Conservation (phyloP, 345 rosid species). For the Eucalyptus cloeziana region DNA sequence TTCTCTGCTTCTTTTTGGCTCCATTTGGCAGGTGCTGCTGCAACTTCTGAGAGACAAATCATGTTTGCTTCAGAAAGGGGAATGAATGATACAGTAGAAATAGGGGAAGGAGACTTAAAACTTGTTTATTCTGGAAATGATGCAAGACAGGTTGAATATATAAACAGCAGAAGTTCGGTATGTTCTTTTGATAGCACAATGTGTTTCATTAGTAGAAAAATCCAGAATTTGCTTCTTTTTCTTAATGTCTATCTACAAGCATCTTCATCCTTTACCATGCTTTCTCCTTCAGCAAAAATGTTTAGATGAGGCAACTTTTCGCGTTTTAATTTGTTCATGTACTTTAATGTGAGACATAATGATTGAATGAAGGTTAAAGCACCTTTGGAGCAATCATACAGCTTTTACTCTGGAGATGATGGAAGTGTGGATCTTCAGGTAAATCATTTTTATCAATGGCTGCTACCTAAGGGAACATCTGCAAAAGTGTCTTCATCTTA, state of each 20-base stretch:
- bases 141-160: neutral
- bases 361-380: slow-evolving; percentile 44
- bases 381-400: slow-evolving; percentile 51
- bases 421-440: slow-evolving; percentile 23
- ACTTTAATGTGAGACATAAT: neutral
- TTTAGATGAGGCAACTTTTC: neutral
- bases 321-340: neutral
- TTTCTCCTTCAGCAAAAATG: neutral
- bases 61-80: neutral
- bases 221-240: neutral
- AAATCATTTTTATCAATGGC: neutral
- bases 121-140: neutral
- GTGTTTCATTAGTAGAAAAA: neutral
- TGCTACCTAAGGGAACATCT: neutral
- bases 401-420: slow-evolving; percentile 56
- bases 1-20: neutral
- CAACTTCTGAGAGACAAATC: neutral
- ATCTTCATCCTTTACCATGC: neutral
- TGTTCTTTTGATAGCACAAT: neutral
- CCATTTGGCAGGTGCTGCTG: neutral
- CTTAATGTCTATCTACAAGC: neutral
- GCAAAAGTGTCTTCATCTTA: neutral
- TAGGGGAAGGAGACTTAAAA: neutral
- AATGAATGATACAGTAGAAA: neutral
- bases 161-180: neutral